These are phyloP conservation scores for Mitragyna speciosa DNA, from an alignment of 257 asterid species.

Conservation along the genomic window DNA sequence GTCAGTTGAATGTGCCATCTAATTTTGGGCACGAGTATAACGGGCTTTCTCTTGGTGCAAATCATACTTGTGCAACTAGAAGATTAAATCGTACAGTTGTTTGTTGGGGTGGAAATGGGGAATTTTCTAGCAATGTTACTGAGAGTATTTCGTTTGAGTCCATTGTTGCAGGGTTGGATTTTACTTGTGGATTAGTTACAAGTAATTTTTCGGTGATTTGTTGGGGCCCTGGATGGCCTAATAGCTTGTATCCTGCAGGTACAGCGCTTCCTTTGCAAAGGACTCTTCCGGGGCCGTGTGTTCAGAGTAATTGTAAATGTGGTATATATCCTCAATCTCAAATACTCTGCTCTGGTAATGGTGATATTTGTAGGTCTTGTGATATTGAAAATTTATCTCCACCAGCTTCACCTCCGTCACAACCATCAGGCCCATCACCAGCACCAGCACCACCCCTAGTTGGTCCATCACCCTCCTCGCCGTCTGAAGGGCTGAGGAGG, in stretches of 20 bases:
- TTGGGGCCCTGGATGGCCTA: slow-evolving; percentile 84
- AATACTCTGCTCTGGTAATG: slow-evolving; percentile 62
- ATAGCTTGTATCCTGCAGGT: slow-evolving; percentile 35
- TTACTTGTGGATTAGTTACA: slow-evolving; percentile 68
- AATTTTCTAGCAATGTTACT: slow-evolving; percentile 28
- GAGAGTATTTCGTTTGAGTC: slow-evolving; percentile 59
- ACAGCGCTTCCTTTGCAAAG: slow-evolving; percentile 47
- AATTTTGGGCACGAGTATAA: slow-evolving; percentile 39
- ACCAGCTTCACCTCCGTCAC: slow-evolving; percentile 17
- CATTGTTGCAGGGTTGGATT: slow-evolving; percentile 62
- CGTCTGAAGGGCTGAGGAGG: slow-evolving; percentile 40
- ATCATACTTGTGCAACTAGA: slow-evolving; percentile 64
- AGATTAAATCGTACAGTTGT: slow-evolving; percentile 53
- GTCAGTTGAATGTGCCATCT: slow-evolving; percentile 54
- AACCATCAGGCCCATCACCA: slow-evolving; percentile 12
- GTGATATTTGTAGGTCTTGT: slow-evolving; percentile 72
- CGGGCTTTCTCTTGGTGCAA: slow-evolving; percentile 58
- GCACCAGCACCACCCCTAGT: slow-evolving; percentile 19
- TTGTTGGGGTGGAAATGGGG: slow-evolving; percentile 74
- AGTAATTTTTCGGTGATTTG: slow-evolving; percentile 64
- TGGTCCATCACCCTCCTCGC: slow-evolving; percentile 31
- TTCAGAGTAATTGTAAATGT: slow-evolving; percentile 48
- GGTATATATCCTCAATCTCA: slow-evolving; percentile 65
- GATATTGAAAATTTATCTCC: slow-evolving; percentile 35
- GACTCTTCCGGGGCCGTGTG: slow-evolving; percentile 77